Evolutionary conservation across 805 yeast genomes (phyloP).

Genomic region (Yueomyces sinensis): DNA sequence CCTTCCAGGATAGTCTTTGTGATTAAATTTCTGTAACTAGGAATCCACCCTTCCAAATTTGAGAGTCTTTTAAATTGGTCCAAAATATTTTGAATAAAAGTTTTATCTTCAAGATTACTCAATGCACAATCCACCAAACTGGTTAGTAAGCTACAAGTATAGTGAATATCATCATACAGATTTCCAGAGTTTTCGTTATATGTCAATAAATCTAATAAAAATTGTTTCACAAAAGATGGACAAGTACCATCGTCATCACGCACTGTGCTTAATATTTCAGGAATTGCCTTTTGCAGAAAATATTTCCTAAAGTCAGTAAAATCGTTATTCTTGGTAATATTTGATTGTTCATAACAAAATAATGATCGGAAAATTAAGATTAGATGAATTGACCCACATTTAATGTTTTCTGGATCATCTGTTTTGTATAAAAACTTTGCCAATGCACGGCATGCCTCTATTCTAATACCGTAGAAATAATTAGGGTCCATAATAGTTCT

Average conservation of each 20-base stretch:
- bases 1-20: conserved; percentile 43
- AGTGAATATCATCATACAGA: conserved; percentile 58
- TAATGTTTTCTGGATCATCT: conserved; percentile 6
- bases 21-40: conserved; percentile 42
- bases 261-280: conserved; percentile 44
- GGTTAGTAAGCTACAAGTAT: conserved; percentile 43
- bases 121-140: conserved; percentile 34
- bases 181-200: conserved; percentile 81
- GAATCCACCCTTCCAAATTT: conserved; percentile 77
- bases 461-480: conserved; percentile 79
- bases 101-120: conserved; percentile 22
- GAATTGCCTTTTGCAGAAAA: conserved; percentile 58
- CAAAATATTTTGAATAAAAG: conserved; percentile 34
- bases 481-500: conserved; percentile 74
- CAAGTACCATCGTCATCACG: conserved; percentile 51
- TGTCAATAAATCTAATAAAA: conserved; percentile 57
- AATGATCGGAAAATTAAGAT: conserved; percentile 52
- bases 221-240: conserved; percentile 43
- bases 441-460: conserved; percentile 74
- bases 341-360: conserved; percentile 57
- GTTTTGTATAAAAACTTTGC: conserved; percentile 45
- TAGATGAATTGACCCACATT: conserved; percentile 55
- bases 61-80: conserved; percentile 62
- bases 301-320: conserved; percentile 60
- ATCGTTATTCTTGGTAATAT: conserved; percentile 68